Conservation (phyloP, 345 rosid species). For the Camelina hispida region DNA sequence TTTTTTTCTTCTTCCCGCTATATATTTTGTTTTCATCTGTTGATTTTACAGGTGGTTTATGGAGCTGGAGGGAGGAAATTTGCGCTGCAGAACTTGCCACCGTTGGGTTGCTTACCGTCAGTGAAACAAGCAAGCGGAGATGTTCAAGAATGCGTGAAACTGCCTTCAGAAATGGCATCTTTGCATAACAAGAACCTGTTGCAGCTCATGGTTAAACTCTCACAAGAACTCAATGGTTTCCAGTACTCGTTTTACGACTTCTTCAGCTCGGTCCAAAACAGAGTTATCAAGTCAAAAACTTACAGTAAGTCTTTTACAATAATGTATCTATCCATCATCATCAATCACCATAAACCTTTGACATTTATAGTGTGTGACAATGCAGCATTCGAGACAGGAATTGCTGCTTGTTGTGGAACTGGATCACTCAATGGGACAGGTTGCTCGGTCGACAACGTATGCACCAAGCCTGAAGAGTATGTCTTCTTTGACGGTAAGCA, state of each 20-base stretch:
- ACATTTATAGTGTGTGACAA: background rate
- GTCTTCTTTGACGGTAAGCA: conserved; percentile 46
- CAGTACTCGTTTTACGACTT: conserved; percentile 43
- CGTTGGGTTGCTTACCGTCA: conserved; percentile 45
- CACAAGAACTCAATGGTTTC: conserved; percentile 35
- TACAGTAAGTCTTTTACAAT: conserved; percentile 35
- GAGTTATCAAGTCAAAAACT: conserved; percentile 36
- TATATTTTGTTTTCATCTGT: background rate
- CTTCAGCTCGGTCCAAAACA: conserved; percentile 39
- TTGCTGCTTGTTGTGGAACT: conserved; percentile 48
- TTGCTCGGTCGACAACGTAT: conserved; percentile 24
- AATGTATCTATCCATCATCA: background rate
- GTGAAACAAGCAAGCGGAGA: conserved; percentile 38
- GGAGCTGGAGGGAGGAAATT: conserved; percentile 42
- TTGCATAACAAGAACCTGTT: conserved; percentile 46
- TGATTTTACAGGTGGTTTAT: conserved; percentile 35
- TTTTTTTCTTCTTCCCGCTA: background rate
- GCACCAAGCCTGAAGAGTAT: conserved; percentile 42
- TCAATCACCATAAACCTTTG: background rate
- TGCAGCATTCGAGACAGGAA: conserved; percentile 38
- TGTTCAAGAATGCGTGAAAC: conserved; percentile 36
- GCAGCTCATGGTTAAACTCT: conserved; percentile 33
- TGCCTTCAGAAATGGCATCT: conserved; percentile 43
- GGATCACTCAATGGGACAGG: conserved; percentile 41
- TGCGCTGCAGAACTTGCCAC: conserved; percentile 47